phyloP scores from a whole-genome alignment of 345 rosid species.

The Murraya paniculata region DNA sequence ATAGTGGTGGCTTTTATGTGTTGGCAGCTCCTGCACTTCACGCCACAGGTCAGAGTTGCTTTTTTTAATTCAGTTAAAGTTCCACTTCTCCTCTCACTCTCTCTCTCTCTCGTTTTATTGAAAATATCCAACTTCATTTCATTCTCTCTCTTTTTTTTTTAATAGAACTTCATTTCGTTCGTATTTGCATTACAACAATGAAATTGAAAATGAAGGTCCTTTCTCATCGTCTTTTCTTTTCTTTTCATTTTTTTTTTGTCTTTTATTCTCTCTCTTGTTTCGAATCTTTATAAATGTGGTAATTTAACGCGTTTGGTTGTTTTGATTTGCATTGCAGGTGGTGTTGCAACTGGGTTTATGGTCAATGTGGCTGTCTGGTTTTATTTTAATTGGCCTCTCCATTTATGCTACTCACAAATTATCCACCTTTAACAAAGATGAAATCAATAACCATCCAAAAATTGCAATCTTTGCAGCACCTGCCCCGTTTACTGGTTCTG shows the following conservation, averaged over 20 bases:
- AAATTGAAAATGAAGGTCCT: conserved; percentile 31
- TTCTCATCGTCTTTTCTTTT: not conserved
- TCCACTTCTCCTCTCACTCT: conserved; percentile 18
- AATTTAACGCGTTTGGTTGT: not conserved
- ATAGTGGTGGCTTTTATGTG: conserved; percentile 1
- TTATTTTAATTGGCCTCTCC: conserved; percentile 63
- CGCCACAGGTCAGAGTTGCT: not conserved
- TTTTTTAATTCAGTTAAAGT: conserved; percentile 46
- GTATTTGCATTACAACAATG: conserved; percentile 24
- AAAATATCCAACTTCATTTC: not conserved
- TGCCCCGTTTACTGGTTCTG: conserved; percentile 36
- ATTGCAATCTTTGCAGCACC: conserved; percentile 72
- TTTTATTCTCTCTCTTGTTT: not conserved
- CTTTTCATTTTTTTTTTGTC: not conserved
- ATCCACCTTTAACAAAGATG: conserved; percentile 34
- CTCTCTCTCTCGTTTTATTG: not conserved
- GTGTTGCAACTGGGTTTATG: conserved; percentile 52
- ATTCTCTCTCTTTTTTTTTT: not conserved
- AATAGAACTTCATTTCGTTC: not conserved
- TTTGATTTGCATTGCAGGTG: conserved; percentile 42
- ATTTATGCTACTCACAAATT: conserved; percentile 66
- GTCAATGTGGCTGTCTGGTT: conserved; percentile 75
- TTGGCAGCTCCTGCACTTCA: conserved; percentile 28
- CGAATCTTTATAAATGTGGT: too few species aligned
- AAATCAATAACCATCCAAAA: conserved; percentile 29